Percentiles rank a stretch among this genome's conserved stretches.
These are phyloP conservation scores for Kodamaea hsintzibuensis DNA, from an alignment of 805 yeast species.

Conservation along the genomic window DNA sequence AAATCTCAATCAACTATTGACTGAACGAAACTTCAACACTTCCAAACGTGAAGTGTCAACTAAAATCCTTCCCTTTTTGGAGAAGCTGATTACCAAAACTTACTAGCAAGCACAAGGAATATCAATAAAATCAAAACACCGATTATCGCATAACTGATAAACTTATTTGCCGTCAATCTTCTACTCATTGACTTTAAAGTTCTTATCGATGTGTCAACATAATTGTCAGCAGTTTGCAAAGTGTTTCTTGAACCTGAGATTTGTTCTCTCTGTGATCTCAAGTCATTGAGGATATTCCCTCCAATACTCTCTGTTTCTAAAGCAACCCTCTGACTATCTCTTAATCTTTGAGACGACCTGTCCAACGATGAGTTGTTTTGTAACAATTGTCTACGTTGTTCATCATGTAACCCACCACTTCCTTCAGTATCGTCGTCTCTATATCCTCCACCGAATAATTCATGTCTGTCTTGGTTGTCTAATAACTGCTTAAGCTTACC, in stretches of 20 bases:
- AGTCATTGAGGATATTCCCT: constrained; percentile 81
- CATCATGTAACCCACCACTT: constrained; percentile 43
- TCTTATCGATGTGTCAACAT: constrained; percentile 84
- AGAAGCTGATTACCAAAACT: constrained; percentile 43
- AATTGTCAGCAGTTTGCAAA: constrained; percentile 84
- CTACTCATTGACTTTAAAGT: constrained; percentile 91
- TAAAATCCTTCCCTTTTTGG: too few relatives aligned
- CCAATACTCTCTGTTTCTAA: constrained; percentile 91
- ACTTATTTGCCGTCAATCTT: constrained; percentile 85
- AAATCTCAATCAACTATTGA: too few relatives aligned
- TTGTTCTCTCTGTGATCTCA: constrained; percentile 93
- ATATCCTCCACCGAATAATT: constrained; percentile 64
- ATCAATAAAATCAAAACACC: constrained; percentile 82
- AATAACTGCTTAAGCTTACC: constrained; percentile 52
- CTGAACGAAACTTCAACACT: too few relatives aligned
- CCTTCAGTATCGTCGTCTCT: constrained; percentile 26
- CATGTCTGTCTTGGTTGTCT: constrained; percentile 72
- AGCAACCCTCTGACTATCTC: constrained; percentile 88
- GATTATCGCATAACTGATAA: constrained; percentile 88
- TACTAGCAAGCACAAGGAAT: constrained; percentile 78
- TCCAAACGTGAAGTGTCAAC: too few relatives aligned
- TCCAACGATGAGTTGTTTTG: constrained; percentile 79
- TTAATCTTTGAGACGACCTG: constrained; percentile 76
- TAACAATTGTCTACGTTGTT: constrained; percentile 79
- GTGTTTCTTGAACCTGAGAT: constrained; percentile 83